These are phyloP conservation scores for Dactylella cylindrospora DNA, from an alignment of 2,329 filamentous ascomycete genomes.

Conservation along the genomic window DNA sequence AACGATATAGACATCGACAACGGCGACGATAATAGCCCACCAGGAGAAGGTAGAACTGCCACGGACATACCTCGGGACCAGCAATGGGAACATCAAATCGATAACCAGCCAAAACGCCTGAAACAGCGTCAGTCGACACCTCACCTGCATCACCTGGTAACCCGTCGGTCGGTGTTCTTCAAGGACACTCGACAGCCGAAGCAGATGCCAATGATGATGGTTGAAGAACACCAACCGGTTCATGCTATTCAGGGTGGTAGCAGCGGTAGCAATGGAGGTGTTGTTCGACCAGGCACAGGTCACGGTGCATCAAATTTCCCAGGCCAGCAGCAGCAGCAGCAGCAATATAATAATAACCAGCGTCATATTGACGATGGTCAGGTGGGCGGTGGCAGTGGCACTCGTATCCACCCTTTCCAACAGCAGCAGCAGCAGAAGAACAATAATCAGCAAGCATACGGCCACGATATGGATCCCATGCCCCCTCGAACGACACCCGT, in stretches of 20 bases:
- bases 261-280: neutral
- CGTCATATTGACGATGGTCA: neutral
- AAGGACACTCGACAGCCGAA: slow-evolving; percentile 14
- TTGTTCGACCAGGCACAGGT: neutral
- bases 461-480: neutral
- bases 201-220: slow-evolving; percentile 36
- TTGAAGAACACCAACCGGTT: slow-evolving; percentile 19
- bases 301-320: neutral
- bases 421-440: neutral
- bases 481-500: neutral
- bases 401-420: neutral
- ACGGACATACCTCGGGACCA: slow-evolving; percentile 4
- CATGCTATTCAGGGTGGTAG: slow-evolving; percentile 4
- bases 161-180: slow-evolving; percentile 31
- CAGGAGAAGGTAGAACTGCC: neutral
- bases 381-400: neutral
- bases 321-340: slow-evolving; percentile 8
- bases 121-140: slow-evolving; percentile 15
- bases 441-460: too few species aligned
- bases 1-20: slow-evolving; percentile 6
- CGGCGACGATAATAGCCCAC: neutral
- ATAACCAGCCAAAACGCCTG: slow-evolving; percentile 3
- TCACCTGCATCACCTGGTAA: slow-evolving; percentile 1
- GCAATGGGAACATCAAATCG: slow-evolving; percentile 12
- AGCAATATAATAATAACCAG: slow-evolving; percentile 1